Evolutionary conservation across 176 grass and related monocot species (phyloP), one percentile per base, ranked within the genome.

Genomic region (Triticum turgidum): DNA sequence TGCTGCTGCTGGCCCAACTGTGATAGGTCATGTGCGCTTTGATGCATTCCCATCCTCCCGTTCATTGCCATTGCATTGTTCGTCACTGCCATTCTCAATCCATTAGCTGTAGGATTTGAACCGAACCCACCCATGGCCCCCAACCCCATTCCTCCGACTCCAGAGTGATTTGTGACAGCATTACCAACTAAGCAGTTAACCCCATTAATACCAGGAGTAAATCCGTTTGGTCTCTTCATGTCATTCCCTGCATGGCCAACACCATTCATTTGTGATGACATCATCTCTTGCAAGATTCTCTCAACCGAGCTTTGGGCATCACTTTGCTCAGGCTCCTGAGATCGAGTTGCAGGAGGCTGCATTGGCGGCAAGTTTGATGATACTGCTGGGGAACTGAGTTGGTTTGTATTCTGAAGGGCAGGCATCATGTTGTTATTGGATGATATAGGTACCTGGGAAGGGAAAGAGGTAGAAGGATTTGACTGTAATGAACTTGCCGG

Each of bases 281-380:
- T 92, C 86, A 99, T 77, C 68, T 91, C 90, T 67, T 99, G 94
- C 72, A 99, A 78, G 45, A 99, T 96, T 86, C 85, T 91, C 85
- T 99, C 87, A 69, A 99, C 97, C 0, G 94, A 99, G 35, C 94
- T 96, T 76, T 96, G 94, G 65, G 97, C 87, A 44, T 97, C 97
- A 78, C 71, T 94, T 41, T 87, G 69, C 65, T 97, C 97, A 52
- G 91, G 61, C 70, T 88, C 92, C 78, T 91, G 92, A 18, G 67
- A n/a, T 34, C 86, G 90, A 47, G 81, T 37, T 20, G 82, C 29
- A 65, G 88, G 88, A 52, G 94, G 83, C 47, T 95, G 93, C 81
- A 95, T 92, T 1, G 84, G 76, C 32, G 86, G 79, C 72, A 95
- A n/a, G 80, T 70, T 89, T 73, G 84, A 78, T 71, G 90, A 82